Base-by-base conservation (phyloP, 2,329 filamentous ascomycete genomes). In the Cadophora malorum region DNA sequence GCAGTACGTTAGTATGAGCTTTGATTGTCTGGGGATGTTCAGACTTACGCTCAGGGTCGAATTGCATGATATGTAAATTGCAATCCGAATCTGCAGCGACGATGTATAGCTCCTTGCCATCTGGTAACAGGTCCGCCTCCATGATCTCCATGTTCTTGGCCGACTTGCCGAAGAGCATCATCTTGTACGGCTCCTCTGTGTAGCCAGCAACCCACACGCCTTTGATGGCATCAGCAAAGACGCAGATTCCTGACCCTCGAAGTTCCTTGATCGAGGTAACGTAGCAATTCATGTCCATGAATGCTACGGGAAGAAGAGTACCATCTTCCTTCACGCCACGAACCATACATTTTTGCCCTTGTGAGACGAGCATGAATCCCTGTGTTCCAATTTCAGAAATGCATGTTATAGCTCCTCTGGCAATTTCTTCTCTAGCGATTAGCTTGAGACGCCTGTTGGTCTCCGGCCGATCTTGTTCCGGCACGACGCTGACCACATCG, bases 341-440 rank as follows among this genome's bases (percentile, higher is more conserved):
- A 0, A 99, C 94, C 91, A 99, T 96, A 78, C 94, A 95, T 80
- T 99, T 99, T 76, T 97, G 94, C 0, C 96, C 96, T 77, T 99
- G 96, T 0, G 94, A 94, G 50, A 92, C 92, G 70, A 96, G 90
- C 84, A 96, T 89, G 73, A 95, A 93, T 1, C 92, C 96, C 79
- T 96, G 94, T 0, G 90, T 93, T 52, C 92, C 95, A 65, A 97
- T 90, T 71, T 92, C 90, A 0, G 91, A 93, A 12, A 99, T 80
- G 0, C 93, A 91, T 16, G 95, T 97, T 28, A 99, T 93, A 4
- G 93, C 93, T 10, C 96, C 96, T 61, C 96, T 92, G n/a, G 88
- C 86, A 31, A 98, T 94, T 63, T 97, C 93, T 78, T 99, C 96
- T 75, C 91, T 92, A 5, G 93, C 92, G 19, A 97, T 85, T 4